Evolutionary conservation across 1,139 yeast genomes (phyloP).

Genomic region (Debaryomyces subglobosus): DNA sequence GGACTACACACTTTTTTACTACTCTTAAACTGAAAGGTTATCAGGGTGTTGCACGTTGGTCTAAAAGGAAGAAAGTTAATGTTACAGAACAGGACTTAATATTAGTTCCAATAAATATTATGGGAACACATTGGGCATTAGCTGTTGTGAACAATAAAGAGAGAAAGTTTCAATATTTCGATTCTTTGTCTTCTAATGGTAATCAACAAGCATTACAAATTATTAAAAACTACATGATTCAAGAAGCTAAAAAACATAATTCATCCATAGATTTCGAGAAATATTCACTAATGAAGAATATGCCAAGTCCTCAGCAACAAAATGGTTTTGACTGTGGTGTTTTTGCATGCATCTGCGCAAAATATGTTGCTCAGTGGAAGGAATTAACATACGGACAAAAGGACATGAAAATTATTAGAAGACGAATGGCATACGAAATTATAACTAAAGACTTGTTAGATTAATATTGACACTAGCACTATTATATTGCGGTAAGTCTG

Average conservation of each 20-base stretch:
- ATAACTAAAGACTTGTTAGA: conserved; percentile 22
- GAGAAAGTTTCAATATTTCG: conserved; percentile 68
- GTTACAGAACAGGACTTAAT: conserved; percentile 65
- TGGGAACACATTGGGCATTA: conserved; percentile 90
- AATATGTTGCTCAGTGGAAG: conserved; percentile 53
- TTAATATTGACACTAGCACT: conserved; percentile 3
- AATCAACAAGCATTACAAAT: conserved; percentile 57
- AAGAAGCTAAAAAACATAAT: conserved; percentile 53
- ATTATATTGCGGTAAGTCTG: not conserved
- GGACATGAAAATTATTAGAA: conserved; percentile 72
- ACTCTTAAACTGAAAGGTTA: conserved; percentile 75
- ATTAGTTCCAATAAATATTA: conserved; percentile 81
- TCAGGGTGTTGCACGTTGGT: conserved; percentile 85
- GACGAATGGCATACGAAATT: conserved; percentile 66
- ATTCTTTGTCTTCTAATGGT: conserved; percentile 66
- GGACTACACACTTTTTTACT: conserved; percentile 87
- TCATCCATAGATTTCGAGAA: conserved; percentile 36
- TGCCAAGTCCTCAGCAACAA: conserved; percentile 77
- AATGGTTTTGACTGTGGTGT: conserved; percentile 98
- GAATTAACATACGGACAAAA: conserved; percentile 60
- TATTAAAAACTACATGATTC: conserved; percentile 61
- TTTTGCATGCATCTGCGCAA: conserved; percentile 80
- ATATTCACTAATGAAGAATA: conserved; percentile 36
- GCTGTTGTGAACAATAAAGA: conserved; percentile 71
- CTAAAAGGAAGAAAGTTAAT: conserved; percentile 76